Percentiles rank a stretch among this genome's conserved stretches.
Conservation (phyloP, 2,329 filamentous ascomycete species). For the Leptosphaerulina australis region DNA sequence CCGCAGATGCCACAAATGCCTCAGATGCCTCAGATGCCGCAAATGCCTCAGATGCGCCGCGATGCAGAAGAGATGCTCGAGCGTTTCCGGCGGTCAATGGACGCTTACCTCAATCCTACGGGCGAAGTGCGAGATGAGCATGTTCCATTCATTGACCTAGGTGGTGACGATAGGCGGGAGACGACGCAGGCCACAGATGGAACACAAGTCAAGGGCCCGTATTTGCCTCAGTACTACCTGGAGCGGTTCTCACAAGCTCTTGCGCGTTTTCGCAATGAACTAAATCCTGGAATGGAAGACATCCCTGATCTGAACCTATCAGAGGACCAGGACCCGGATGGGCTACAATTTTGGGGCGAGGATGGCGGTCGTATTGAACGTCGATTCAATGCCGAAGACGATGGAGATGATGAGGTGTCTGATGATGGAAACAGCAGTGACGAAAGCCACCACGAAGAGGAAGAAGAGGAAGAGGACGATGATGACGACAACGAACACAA, state of each 20-base stretch:
- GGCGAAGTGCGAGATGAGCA: conserved; percentile 42
- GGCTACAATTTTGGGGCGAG: conserved; percentile 42
- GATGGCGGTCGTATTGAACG: conserved; percentile 35
- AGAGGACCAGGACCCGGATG: conserved; percentile 38
- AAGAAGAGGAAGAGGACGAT: conserved; percentile 39
- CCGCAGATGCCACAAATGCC: conserved; percentile 31
- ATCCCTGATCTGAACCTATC: conserved; percentile 40
- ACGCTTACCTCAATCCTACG: conserved; percentile 52
- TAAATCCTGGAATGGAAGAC: conserved; percentile 44
- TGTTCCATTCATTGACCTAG: conserved; percentile 46
- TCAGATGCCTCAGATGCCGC: conserved; percentile 19
- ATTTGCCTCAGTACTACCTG: conserved; percentile 54
- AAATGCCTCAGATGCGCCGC: conserved; percentile 31
- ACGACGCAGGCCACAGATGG: conserved; percentile 42
- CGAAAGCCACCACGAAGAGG: conserved; percentile 43
- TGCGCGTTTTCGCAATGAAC: conserved; percentile 54
- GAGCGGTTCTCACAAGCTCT: conserved; percentile 54
- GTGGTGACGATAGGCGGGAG: conserved; percentile 45
- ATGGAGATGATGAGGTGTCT: conserved; percentile 31
- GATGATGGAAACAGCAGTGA: conserved; percentile 43
- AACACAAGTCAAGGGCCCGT: conserved; percentile 46
- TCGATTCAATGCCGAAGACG: conserved; percentile 35
- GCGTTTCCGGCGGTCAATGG: conserved; percentile 49
- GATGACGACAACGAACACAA: conserved; percentile 33
- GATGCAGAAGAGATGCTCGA: conserved; percentile 47